These are phyloP conservation scores for Vanrija sp. DNA, from an alignment of 1,284 basidiomycete genomes.

Conservation along the genomic window DNA sequence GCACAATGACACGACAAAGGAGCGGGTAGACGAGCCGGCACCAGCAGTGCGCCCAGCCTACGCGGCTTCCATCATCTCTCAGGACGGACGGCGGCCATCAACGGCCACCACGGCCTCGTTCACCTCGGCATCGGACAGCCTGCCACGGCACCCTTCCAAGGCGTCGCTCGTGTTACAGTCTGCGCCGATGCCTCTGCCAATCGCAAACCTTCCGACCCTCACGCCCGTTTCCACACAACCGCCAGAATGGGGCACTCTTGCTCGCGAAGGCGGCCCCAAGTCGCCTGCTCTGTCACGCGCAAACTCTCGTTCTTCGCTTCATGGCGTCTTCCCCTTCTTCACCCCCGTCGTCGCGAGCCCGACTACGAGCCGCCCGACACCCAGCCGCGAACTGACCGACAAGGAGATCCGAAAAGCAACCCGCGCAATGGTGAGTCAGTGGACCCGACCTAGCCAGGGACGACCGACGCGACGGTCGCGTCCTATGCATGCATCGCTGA, in stretches of 20 bases:
- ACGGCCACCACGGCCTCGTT: too few species aligned
- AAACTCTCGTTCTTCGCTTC: conserved; percentile 3
- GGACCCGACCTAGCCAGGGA: too few species aligned
- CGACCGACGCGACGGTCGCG: not conserved
- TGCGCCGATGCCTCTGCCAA: conserved; percentile 47
- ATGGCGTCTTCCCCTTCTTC: conserved; percentile 31
- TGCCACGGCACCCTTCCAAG: not conserved
- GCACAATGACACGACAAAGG: too few species aligned
- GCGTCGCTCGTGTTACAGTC: conserved; percentile 30
- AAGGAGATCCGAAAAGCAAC: conserved; percentile 41
- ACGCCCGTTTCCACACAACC: conserved; percentile 7
- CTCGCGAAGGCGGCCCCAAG: conserved; percentile 32
- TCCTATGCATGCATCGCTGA: not conserved
- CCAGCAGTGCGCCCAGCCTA: too few species aligned
- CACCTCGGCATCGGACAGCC: too few species aligned
- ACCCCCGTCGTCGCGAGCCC: conserved; percentile 1
- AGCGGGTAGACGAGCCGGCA: too few species aligned
- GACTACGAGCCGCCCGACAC: conserved; percentile 6
- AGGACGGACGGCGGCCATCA: too few species aligned
- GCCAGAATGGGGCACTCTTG: conserved; percentile 37
- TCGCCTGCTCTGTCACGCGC: conserved; percentile 19
- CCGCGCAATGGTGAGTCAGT: conserved; percentile 42
- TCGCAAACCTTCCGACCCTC: conserved; percentile 45
- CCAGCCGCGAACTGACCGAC: conserved; percentile 26
- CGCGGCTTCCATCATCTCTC: too few species aligned